These are phyloP conservation scores for Epichloe sibirici DNA, from an alignment of 2,329 filamentous ascomycete species.

Conservation along the genomic window DNA sequence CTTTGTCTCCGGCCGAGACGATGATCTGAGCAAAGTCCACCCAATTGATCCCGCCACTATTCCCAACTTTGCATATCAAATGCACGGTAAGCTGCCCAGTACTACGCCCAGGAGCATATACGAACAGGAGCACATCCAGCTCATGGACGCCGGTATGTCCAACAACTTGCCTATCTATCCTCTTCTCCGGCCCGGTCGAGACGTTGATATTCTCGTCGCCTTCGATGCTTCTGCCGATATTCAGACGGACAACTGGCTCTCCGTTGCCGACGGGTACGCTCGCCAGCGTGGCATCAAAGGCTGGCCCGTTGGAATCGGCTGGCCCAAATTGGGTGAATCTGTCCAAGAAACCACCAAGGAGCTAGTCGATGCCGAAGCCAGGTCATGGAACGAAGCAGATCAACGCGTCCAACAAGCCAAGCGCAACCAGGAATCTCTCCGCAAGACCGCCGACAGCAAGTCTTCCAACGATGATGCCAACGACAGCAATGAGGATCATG, in stretches of 20 bases:
- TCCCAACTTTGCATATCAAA: slow-evolving; percentile 77
- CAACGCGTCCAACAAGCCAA: slow-evolving; percentile 51
- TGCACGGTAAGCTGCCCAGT: slow-evolving; percentile 61
- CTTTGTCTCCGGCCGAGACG: slow-evolving; percentile 68
- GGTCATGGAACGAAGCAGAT: slow-evolving; percentile 47
- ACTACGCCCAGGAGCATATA: slow-evolving; percentile 72
- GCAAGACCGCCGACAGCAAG: slow-evolving; percentile 10
- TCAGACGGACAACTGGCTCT: slow-evolving; percentile 90
- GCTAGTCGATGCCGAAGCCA: slow-evolving; percentile 53
- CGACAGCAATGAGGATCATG: slow-evolving; percentile 14
- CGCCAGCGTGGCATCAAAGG: slow-evolving; percentile 81
- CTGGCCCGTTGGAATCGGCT: slow-evolving; percentile 91
- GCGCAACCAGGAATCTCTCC: slow-evolving; percentile 26
- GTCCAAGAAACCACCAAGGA: slow-evolving; percentile 49
- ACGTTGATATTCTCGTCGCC: slow-evolving; percentile 81
- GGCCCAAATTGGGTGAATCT: slow-evolving; percentile 56
- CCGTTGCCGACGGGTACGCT: slow-evolving; percentile 86
- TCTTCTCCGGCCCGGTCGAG: slow-evolving; percentile 71
- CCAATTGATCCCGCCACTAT: slow-evolving; percentile 86
- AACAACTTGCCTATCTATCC: slow-evolving; percentile 97
- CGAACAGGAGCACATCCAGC: slow-evolving; percentile 56
- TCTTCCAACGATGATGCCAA: slow-evolving; percentile 12
- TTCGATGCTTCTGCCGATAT: slow-evolving; percentile 95
- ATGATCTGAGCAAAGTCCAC: slow-evolving; percentile 82
- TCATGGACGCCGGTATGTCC: slow-evolving; percentile 98